Base-by-base conservation (phyloP, 352 stramenopile species). In the Globisporangium orthogonon region DNA sequence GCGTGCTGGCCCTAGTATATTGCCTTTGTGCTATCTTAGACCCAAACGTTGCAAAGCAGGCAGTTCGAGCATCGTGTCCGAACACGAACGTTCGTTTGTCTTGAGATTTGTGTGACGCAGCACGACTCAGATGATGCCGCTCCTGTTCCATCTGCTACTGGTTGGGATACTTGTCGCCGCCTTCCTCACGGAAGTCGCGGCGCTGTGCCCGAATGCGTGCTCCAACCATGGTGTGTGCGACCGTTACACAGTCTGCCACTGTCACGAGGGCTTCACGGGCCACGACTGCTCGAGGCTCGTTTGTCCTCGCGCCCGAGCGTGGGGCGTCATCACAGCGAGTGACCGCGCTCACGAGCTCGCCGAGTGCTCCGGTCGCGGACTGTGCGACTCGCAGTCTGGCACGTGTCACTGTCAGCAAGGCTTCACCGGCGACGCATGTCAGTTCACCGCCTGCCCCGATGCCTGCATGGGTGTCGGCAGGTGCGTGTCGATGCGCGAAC, bases 321-420 rank as follows among this genome's bases (percentile, higher is more conserved):
- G 82, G 82, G 77, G 78, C 0, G 52, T 78, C 11, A 65, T 89
- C 43, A 70, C 46, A 13, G 76, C 65, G 15, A 43, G 55, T 7
- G 60, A 89, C 44, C 52, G 74, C 29, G 82, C 78, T 3, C 82
- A 91, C 52, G 65, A 56, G 33, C 50, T 60, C 0, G 65, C 60
- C 9, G 73, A 85, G 48, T 91, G 78, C 52, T 87, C 82, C 0
- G 78, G 73, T 13, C 63, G 82, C 60, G 91, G 91, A 11, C 76
- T 65, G 13, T 98, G 91, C 66, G 61, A 80, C 41, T 66, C 75
- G 39, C 60, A 66, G 1, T 83, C 71, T 6, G 89, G 89, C 5
- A 63, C 67, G 15, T 98, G 92, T 54, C 56, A 52, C 30, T 98
- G 92, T 52, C 82, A 97, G 54, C 65, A 71, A 9, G 86, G 81